Evolutionary conservation across 140 eudicot species (phyloP).

Genomic region (Oenanthe javanica): DNA sequence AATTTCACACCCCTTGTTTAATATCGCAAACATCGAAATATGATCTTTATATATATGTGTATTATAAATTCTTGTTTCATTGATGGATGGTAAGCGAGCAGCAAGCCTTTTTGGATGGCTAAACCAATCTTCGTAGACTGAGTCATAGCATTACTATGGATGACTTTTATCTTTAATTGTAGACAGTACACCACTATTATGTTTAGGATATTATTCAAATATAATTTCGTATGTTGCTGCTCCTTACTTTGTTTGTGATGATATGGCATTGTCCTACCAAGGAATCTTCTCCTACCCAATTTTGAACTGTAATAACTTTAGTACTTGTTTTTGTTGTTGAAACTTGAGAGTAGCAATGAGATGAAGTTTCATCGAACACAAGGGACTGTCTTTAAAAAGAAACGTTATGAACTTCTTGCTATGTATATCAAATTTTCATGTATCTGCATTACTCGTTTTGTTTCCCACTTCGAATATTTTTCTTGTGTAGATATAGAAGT

Average conservation of each 20-base stretch:
- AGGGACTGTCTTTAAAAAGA: background rate
- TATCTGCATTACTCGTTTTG: background rate
- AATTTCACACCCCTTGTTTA: no score
- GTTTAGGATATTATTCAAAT: background rate
- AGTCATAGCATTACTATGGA: no score
- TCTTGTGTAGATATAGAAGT: background rate
- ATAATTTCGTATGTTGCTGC: background rate
- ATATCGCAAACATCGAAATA: no score
- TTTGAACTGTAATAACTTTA: no score
- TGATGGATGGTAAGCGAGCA: background rate
- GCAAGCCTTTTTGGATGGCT: no score
- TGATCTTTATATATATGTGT: no score
- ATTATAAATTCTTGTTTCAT: no score
- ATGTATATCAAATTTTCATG: no score
- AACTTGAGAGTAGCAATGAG: background rate
- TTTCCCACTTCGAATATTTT: background rate
- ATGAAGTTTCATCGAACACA: background rate
- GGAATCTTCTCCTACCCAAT: no score
- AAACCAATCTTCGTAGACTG: no score
- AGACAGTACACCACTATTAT: background rate
- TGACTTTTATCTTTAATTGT: background rate
- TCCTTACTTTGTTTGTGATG: background rate
- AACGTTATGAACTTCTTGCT: background rate
- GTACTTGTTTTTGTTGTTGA: background rate
- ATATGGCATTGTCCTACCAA: no score